phyloP scores from a whole-genome alignment of 805 yeast genomes.

The Lachancea nothofagi region DNA sequence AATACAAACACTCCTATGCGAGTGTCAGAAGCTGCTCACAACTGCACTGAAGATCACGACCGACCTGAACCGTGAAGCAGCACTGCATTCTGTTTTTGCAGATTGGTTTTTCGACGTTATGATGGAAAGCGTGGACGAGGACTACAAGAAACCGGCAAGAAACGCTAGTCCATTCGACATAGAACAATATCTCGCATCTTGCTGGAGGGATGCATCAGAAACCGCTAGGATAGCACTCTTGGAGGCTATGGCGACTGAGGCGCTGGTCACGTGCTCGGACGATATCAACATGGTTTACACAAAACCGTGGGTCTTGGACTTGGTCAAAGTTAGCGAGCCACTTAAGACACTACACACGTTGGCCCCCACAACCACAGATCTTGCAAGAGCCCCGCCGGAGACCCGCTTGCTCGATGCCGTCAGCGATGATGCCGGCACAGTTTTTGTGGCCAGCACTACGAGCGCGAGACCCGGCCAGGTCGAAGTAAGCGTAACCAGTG shows the following conservation, averaged over 20 bases:
- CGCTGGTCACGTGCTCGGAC: conserved; percentile 1
- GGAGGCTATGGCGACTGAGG: neutral
- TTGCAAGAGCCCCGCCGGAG: neutral
- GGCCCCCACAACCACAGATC: neutral
- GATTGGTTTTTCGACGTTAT: conserved; percentile 23
- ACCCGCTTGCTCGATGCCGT: neutral
- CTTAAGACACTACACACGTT: neutral
- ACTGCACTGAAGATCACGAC: conserved; percentile 11
- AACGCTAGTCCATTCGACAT: neutral
- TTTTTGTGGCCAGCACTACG: neutral
- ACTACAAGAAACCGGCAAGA: conserved; percentile 10
- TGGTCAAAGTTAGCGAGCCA: neutral
- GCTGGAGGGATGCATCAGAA: neutral
- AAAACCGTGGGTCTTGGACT: conserved; percentile 2
- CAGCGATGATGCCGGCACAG: neutral
- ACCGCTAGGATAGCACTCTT: neutral
- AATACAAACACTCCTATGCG: neutral
- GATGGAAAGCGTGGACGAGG: conserved; percentile 18
- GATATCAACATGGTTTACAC: conserved; percentile 1
- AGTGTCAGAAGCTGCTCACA: conserved; percentile 12
- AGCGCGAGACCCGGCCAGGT: no score
- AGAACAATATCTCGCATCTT: conserved; percentile 1
- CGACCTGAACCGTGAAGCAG: conserved; percentile 14
- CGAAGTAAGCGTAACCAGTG: no score
- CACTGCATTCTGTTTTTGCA: conserved; percentile 13